Conservation (phyloP, 2,329 filamentous ascomycete species). For the Purpureocillium lavendulum region DNA sequence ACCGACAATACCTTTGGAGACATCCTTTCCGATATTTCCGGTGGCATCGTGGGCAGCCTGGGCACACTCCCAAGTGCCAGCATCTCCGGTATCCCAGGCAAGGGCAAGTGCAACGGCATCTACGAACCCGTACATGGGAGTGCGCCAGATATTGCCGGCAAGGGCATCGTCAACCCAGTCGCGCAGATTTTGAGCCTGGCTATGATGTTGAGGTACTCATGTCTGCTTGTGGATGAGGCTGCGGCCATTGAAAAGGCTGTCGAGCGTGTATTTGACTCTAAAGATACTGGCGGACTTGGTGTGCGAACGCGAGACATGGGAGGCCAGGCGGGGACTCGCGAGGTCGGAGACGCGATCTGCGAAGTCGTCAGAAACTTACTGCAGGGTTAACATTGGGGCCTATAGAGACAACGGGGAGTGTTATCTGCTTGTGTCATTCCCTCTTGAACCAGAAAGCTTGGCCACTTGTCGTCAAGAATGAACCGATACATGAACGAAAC, state of each 20-base stretch:
- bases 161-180: conserved; percentile 65
- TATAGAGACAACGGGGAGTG: too few species aligned
- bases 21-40: conserved; percentile 35
- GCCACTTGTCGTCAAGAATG: too few species aligned
- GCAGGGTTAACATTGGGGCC: neutral
- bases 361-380: conserved; percentile 4
- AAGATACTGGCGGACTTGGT: conserved; percentile 27
- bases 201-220: conserved; percentile 69
- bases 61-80: conserved; percentile 37
- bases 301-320: conserved; percentile 59
- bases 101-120: conserved; percentile 53
- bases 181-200: conserved; percentile 63
- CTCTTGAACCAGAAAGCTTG: too few species aligned
- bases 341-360: conserved; percentile 56
- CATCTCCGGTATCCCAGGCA: conserved; percentile 30
- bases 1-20: conserved; percentile 41
- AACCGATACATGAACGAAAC: too few species aligned
- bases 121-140: conserved; percentile 71
- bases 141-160: conserved; percentile 66
- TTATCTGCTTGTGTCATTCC: too few species aligned
- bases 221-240: conserved; percentile 52
- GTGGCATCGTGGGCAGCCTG: conserved; percentile 36
- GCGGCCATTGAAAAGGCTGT: conserved; percentile 57
- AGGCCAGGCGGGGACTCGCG: conserved; percentile 51
- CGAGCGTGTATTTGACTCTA: conserved; percentile 52